These are phyloP conservation scores for Mycena kentingensis DNA, from an alignment of 768 basidiomycete genomes.

Conservation along the genomic window DNA sequence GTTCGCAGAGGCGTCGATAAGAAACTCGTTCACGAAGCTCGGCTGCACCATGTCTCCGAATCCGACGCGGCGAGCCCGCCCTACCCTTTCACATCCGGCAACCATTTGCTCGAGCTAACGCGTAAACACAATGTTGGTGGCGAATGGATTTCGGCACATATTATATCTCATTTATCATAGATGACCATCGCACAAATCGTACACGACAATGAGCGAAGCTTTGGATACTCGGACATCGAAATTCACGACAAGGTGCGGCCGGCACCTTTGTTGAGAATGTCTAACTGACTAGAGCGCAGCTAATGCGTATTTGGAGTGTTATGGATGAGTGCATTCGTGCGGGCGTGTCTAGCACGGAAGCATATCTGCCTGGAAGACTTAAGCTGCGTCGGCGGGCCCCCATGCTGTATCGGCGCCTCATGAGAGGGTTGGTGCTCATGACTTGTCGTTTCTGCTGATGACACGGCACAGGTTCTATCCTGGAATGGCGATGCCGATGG, in stretches of 20 bases:
- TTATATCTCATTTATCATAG: constrained; percentile 43
- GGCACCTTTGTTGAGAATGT: constrained; percentile 7
- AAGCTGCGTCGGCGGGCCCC: constrained; percentile 81
- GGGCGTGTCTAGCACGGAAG: constrained; percentile 80
- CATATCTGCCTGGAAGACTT: constrained; percentile 85
- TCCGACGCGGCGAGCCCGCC: constrained; percentile 60
- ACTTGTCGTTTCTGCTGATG: constrained; percentile 4
- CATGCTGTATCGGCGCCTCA: constrained; percentile 84
- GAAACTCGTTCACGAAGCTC: constrained; percentile 72
- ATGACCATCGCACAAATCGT: constrained; percentile 94
- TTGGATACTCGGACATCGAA: constrained; percentile 74
- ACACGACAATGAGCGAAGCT: constrained; percentile 86
- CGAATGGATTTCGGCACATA: constrained; percentile 2
- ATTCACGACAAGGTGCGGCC: constrained; percentile 77
- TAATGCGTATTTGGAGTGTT: constrained; percentile 80
- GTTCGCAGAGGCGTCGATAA: constrained; percentile 71
- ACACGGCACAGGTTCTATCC: constrained; percentile 47
- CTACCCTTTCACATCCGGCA: constrained; percentile 80
- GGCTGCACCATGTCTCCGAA: constrained; percentile 59
- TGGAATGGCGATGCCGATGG: constrained; percentile 39
- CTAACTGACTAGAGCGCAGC: constrained; percentile 36
- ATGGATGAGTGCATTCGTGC: constrained; percentile 92
- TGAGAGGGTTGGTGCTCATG: constrained; percentile 67
- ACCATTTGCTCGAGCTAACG: constrained; percentile 73
- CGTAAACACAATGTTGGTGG: constrained; percentile 65